Evolutionary conservation across 306 rosid species (phyloP).

Genomic region (Biancaea sappan): DNA sequence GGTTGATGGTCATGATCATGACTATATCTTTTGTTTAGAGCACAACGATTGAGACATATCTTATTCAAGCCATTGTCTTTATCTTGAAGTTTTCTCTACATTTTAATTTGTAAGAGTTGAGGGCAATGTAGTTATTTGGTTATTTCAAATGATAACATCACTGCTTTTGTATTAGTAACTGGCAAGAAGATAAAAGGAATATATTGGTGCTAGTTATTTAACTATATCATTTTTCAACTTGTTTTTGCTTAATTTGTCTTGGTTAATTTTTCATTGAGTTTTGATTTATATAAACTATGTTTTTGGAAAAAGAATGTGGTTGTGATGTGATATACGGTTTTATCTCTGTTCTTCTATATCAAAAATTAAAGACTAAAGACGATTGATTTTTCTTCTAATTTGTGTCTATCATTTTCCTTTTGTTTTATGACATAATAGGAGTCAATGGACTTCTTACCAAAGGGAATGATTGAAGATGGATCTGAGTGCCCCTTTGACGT

Average conservation of each 20-base stretch:
- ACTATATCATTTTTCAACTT: not conserved
- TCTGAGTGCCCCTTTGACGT: constrained; percentile 59
- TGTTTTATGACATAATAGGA: constrained; percentile 30
- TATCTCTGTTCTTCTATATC: not conserved
- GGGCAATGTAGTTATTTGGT: too few species aligned
- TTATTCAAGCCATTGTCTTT: too few species aligned
- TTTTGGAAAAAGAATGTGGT: not conserved
- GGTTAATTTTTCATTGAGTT: not conserved
- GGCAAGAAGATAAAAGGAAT: not conserved
- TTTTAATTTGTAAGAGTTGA: too few species aligned
- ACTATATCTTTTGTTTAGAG: too few species aligned
- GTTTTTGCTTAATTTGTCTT: constrained; percentile 11
- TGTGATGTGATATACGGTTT: not conserved
- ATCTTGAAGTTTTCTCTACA: too few species aligned
- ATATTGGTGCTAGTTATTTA: not conserved
- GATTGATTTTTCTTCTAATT: constrained; percentile 29
- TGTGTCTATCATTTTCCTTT: not conserved
- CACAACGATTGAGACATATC: too few species aligned
- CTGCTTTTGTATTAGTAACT: not conserved
- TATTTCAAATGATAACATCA: not conserved
- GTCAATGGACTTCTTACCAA: constrained; percentile 58
- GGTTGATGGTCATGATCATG: too few species aligned
- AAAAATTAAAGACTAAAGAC: not conserved
- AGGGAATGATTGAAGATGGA: constrained; percentile 53
- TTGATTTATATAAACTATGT: not conserved